phyloP scores from a whole-genome alignment of 805 yeast species.

The Candida golubevii region DNA sequence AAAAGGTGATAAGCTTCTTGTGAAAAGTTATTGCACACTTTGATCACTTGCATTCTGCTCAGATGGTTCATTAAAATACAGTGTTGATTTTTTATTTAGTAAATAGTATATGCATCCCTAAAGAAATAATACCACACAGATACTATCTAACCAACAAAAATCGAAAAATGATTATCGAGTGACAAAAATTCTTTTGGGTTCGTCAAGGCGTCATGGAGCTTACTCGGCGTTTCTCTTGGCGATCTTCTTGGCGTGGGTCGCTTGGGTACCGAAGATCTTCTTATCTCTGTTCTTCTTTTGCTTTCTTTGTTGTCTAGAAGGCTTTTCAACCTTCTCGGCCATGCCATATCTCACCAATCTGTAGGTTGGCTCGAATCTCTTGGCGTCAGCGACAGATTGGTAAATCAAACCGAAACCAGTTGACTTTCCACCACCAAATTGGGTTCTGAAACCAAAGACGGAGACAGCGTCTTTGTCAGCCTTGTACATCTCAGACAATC shows the following conservation, averaged over 20 bases:
- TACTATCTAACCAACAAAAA: slow-evolving; percentile 15
- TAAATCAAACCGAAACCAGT: slow-evolving; percentile 99
- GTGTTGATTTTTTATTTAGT: slow-evolving; percentile 20
- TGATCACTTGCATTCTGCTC: too few relatives aligned
- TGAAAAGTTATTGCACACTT: too few relatives aligned
- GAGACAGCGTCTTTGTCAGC: slow-evolving; percentile 91
- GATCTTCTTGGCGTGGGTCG: slow-evolving; percentile 86
- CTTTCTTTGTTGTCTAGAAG: slow-evolving; percentile 99
- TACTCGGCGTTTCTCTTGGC: slow-evolving; percentile 90
- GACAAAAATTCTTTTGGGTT: slow-evolving; percentile 16
- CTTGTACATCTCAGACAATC: slow-evolving; percentile 83
- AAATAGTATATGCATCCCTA: slow-evolving; percentile 22
- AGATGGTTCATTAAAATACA: slow-evolving; percentile 7
- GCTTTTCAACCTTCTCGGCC: slow-evolving; percentile 92
- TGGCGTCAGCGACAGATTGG: slow-evolving; percentile 96
- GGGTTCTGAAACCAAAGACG: slow-evolving; percentile 99
- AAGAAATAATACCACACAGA: slow-evolving; percentile 19
- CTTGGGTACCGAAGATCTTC: slow-evolving; percentile 98
- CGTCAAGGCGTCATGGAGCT: slow-evolving; percentile 20
- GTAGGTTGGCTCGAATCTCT: slow-evolving; percentile 98
- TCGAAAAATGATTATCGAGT: slow-evolving; percentile 16
- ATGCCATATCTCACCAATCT: slow-evolving; percentile 99
- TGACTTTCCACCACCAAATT: slow-evolving; percentile 99
- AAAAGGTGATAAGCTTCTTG: too few relatives aligned
- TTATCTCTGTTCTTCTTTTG: slow-evolving; percentile 99